These are phyloP conservation scores for Chaetomiaceae sp. DNA, from an alignment of 2,329 filamentous ascomycete species.

Conservation along the genomic window DNA sequence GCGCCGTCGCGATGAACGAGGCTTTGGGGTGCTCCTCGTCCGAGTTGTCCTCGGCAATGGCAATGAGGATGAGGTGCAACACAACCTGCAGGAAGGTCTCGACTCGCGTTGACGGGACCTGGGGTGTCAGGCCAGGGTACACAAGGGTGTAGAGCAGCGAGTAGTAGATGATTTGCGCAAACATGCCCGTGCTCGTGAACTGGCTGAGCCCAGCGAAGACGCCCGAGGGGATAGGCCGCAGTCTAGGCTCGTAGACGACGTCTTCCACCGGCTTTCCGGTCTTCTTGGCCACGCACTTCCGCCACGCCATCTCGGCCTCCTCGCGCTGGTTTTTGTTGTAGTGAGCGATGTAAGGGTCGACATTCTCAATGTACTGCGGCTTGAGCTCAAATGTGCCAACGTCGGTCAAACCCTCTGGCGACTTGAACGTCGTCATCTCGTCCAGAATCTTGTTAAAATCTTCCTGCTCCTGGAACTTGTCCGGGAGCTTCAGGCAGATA, in stretches of 20 bases:
- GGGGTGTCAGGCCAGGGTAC: conserved; percentile 63
- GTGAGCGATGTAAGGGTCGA: conserved; percentile 94
- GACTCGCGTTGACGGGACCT: conserved; percentile 73
- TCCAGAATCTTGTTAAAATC: conserved; percentile 81
- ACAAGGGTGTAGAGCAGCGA: conserved; percentile 76
- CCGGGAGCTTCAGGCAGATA: conserved; percentile 77
- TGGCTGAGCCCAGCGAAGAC: conserved; percentile 70
- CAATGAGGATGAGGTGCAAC: conserved; percentile 80
- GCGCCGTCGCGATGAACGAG: conserved; percentile 70
- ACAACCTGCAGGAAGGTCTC: conserved; percentile 92
- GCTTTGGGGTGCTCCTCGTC: conserved; percentile 49
- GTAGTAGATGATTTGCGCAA: conserved; percentile 87
- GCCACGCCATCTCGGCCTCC: conserved; percentile 87
- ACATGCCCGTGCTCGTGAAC: conserved; percentile 80
- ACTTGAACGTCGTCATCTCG: conserved; percentile 82
- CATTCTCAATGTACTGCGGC: conserved; percentile 75
- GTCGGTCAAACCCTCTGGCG: conserved; percentile 87
- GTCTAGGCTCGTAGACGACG: conserved; percentile 85
- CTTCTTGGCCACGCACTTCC: conserved; percentile 80
- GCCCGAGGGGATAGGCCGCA: conserved; percentile 70
- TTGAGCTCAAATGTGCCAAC: conserved; percentile 93
- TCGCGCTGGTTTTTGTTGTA: conserved; percentile 97
- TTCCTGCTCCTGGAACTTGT: conserved; percentile 84
- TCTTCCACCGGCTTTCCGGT: conserved; percentile 76
- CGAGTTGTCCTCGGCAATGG: conserved; percentile 74